Base-by-base conservation (phyloP, 805 yeast genomes). In the Metschnikowia orientalis region DNA sequence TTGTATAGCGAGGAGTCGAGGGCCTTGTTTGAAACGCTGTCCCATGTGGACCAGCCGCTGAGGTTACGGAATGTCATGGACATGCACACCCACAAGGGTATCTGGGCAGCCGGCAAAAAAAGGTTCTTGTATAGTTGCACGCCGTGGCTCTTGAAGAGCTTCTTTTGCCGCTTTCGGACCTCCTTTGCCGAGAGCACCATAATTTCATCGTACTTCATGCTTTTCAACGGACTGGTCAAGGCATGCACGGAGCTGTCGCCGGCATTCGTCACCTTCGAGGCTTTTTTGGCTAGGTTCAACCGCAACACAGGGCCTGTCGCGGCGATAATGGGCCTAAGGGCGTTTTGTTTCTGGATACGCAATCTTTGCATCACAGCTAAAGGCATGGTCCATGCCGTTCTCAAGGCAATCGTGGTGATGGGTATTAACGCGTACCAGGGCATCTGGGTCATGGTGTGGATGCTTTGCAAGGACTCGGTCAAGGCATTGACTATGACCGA, bases 361-460 rank as follows among this genome's bases (percentile, higher is more conserved):
- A 64, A 66, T 34, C 97, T 63, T 51, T 87, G 94, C 41, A 73
- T 45, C 2, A 88, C 65, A 1, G 94, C 86, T 13, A 89, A 57
- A 4, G 97, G 97, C 6, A 87, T 52, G 0, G 96, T 89, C 54
- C 83, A 64, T 2, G 67, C 42, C 0, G 82, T 52, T 44, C 97
- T 69, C 13, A 89, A 54, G 0, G 76, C 60, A 15, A 88, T 53
- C 0, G 96, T 85, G 0, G 83, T 60, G 4, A 77, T 20, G 0
- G 97, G 97, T 7, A 89, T 81, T 23, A 87, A 59, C 0, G 75
- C 73, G 68, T 85, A 77, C 96, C 97, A 89, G 3, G 95, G 87
- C 2, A 89, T 47, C 0, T 83, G 82, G 1, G 78, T 53, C n/a
- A 48, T 35, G 6, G 69, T 57, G 55, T 83, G 90, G 1, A 75